These are phyloP conservation scores for Solanum chacoense DNA, from an alignment of 305 asterid species.

Conservation along the genomic window DNA sequence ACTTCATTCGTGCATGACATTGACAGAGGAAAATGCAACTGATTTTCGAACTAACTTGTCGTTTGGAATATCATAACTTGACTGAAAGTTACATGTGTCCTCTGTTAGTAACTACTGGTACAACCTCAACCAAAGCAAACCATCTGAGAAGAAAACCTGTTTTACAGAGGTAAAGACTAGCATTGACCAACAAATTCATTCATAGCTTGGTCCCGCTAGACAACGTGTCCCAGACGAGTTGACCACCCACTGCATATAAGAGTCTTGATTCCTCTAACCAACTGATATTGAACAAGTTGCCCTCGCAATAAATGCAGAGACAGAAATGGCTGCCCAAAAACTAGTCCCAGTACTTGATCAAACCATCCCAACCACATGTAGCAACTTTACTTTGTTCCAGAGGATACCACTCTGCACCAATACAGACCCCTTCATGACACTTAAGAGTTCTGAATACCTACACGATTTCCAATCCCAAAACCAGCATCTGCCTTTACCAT, in stretches of 20 bases:
- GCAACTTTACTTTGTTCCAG: constrained; percentile 97
- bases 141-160: not conserved
- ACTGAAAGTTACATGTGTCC: not conserved
- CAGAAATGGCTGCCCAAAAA: not conserved
- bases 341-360: constrained; percentile 70
- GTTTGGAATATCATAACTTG: not conserved
- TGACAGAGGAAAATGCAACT: not conserved
- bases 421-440: constrained; percentile 95
- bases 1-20: not conserved
- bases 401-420: constrained; percentile 93
- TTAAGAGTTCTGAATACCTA: constrained; percentile 80
- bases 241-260: not conserved
- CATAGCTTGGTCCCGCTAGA: not conserved
- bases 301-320: not conserved
- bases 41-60: not conserved
- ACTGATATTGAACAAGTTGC: not conserved
- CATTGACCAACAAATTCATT: not conserved
- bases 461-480: constrained; percentile 99
- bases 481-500: constrained; percentile 98
- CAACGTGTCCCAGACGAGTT: not conserved
- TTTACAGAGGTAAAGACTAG: not conserved
- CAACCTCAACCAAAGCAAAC: not conserved
- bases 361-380: constrained; percentile 99
- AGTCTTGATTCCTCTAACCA: not conserved
- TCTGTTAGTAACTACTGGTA: not conserved